phyloP scores from a whole-genome alignment of 2,329 filamentous ascomycete genomes.

The Coniochaeta sp. region DNA sequence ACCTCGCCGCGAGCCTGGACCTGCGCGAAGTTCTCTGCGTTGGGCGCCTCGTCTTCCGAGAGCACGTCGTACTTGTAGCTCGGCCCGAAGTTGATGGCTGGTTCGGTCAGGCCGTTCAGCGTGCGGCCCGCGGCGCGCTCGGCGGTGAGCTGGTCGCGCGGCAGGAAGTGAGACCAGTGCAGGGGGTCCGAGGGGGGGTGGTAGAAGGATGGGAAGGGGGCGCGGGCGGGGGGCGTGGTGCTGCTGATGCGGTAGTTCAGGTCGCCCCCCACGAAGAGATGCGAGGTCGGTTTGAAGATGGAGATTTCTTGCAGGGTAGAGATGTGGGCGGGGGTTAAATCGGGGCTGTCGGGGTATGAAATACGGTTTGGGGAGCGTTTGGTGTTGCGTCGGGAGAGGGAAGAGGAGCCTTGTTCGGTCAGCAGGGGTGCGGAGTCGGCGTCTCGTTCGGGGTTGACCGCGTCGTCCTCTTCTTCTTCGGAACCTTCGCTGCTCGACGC shows the following conservation, averaged over 20 bases:
- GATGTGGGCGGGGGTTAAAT: conserved; percentile 7
- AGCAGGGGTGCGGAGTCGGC: conserved; percentile 9
- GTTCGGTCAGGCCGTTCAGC: conserved; percentile 72
- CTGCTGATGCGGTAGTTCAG: conserved; percentile 88
- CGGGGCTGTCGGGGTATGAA: neutral
- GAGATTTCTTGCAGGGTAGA: conserved; percentile 44
- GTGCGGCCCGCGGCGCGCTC: conserved; percentile 64
- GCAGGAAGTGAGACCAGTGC: conserved; percentile 62
- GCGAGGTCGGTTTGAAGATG: conserved; percentile 67
- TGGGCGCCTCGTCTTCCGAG: conserved; percentile 22
- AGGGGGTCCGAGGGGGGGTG: conserved; percentile 42
- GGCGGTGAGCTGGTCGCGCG: conserved; percentile 69
- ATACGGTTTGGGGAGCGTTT: neutral
- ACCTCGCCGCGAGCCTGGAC: conserved; percentile 22
- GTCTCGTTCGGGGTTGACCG: neutral
- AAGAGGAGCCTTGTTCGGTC: neutral
- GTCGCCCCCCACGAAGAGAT: conserved; percentile 85
- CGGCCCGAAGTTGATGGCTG: conserved; percentile 70
- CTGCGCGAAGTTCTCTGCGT: conserved; percentile 20
- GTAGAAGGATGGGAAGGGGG: conserved; percentile 52
- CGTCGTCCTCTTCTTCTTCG: conserved; percentile 13
- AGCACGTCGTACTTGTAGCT: conserved; percentile 80
- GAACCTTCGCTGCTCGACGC: conserved; percentile 8
- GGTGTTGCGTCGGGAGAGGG: neutral
- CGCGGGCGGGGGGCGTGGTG: conserved; percentile 51